Evolutionary conservation across 1,284 basidiomycete genomes (phyloP).

Genomic region (Ganoderma lingzhi): DNA sequence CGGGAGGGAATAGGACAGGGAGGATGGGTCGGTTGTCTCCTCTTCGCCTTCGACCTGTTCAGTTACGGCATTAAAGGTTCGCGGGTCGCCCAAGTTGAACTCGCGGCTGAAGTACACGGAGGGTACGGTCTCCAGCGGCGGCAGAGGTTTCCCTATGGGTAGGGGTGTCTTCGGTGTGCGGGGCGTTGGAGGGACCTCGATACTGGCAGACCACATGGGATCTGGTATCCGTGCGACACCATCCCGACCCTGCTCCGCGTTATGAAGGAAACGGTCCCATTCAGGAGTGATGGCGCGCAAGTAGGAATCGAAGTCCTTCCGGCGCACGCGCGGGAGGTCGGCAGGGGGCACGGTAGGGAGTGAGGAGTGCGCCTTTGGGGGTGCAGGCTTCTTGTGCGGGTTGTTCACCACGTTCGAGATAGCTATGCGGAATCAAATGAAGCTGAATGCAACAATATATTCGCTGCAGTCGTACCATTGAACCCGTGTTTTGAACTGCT

Average conservation of each 20-base stretch:
- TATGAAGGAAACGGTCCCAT: constrained; percentile 77
- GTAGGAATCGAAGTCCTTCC: constrained; percentile 89
- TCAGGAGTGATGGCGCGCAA: constrained; percentile 77
- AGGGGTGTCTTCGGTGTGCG: constrained; percentile 45
- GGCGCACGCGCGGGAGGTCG: constrained; percentile 78
- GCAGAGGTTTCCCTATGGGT: constrained; percentile 53
- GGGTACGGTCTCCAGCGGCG: constrained; percentile 83
- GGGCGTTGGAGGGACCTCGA: constrained; percentile 32
- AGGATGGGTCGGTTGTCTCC: constrained; percentile 57
- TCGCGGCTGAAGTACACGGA: constrained; percentile 78
- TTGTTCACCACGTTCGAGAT: constrained; percentile 86
- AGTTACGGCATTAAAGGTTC: constrained; percentile 85
- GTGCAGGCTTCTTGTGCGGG: constrained; percentile 84
- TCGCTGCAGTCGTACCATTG: constrained; percentile 60
- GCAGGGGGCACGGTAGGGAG: constrained; percentile 78
- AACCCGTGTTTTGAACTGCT: constrained; percentile 82
- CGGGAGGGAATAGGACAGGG: constrained; percentile 72
- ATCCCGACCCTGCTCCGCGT: constrained; percentile 54
- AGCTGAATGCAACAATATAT: neutral
- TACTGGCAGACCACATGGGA: constrained; percentile 36
- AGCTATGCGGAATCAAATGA: constrained; percentile 46
- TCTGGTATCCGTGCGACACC: constrained; percentile 52
- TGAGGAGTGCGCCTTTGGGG: constrained; percentile 84
- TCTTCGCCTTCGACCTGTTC: constrained; percentile 50
- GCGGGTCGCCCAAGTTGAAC: constrained; percentile 90